Base-by-base conservation (phyloP, 805 yeast species). In the Tetrapisispora fleetii region DNA sequence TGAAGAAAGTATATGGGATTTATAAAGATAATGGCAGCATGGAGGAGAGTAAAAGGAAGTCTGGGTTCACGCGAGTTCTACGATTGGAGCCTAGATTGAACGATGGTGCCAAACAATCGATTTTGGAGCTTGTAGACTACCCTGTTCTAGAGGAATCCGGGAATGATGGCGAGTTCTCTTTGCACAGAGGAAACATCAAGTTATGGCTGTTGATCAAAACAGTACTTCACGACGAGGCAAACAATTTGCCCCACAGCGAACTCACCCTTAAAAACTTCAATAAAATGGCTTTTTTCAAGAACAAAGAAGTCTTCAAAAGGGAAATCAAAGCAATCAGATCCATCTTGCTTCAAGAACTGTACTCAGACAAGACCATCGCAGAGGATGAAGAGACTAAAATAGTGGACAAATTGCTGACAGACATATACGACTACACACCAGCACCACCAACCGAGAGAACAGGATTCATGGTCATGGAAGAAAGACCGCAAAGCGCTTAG, bases 51-150 rank as follows among this genome's bases (percentile, higher is more conserved):
- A 17, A 67, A 22, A 77, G 96, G 68, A 61, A 67, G 1, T 85
- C 88, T 52, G 97, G 97, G 1, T 91, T 83, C 69, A 88, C 97
- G 2, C 78, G 98, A 56, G 78, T 91, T 47, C 69, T 89, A 52
- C 81, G 78, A 56, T 71, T 93, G 52, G 98, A 93, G 65, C 88
- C 90, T 17, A 75, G 98, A 55, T 66, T 83, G 43, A 90, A 93
- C 48, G 99, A 93, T 64, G 84, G 81, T 52, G 95, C 97, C 0
- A 90, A 90, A 32, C 93, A 86, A 74, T 81, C 93, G 0, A 81
- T 90, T 9, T 61, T 93, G 47, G 99, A 93, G 67, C 72, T 93
- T 43, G 95, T 91, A 1, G 96, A 85, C 57, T 79, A 82, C 4
- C 67, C 72, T 3, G 28, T 35, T 14, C 5, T 35, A 2, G 32